Percentiles rank a stretch among this genome's conserved stretches.
phyloP scores from a whole-genome alignment of 2,329 filamentous ascomycete genomes.

The Apiospora hydei region DNA sequence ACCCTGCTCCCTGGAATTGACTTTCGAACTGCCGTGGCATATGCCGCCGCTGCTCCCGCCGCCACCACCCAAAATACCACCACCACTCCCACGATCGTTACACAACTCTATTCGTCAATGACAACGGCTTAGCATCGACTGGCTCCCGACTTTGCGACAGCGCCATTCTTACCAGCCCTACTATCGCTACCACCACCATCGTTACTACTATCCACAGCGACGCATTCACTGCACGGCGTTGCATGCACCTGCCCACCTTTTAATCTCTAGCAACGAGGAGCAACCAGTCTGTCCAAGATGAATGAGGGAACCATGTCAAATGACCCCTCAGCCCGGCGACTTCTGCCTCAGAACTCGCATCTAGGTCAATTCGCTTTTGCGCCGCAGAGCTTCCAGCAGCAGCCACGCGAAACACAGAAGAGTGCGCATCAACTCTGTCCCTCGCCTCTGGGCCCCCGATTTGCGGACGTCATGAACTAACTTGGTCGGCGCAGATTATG shows the following conservation, averaged over 20 bases:
- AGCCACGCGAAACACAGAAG: conserved; percentile 80
- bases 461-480: conserved; percentile 29
- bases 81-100: conserved; percentile 21
- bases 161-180: background rate
- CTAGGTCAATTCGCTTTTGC: conserved; percentile 82
- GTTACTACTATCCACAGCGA: background rate
- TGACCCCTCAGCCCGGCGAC: conserved; percentile 66
- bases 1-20: conserved; percentile 20
- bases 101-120: conserved; percentile 19
- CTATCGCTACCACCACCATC: conserved; percentile 11
- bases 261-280: background rate
- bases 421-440: conserved; percentile 61
- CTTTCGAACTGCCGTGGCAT: conserved; percentile 19
- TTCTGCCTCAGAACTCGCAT: conserved; percentile 71
- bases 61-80: conserved; percentile 7
- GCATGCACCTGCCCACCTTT: background rate
- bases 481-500: conserved; percentile 74
- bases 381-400: conserved; percentile 63
- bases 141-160: background rate
- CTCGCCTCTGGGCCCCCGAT: conserved; percentile 29
- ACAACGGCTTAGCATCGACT: conserved; percentile 3
- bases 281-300: conserved; percentile 13
- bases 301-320: conserved; percentile 59
- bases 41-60: conserved; percentile 13
- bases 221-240: background rate